phyloP scores from a whole-genome alignment of 768 basidiomycete genomes.

The Nidularia pulvinata region DNA sequence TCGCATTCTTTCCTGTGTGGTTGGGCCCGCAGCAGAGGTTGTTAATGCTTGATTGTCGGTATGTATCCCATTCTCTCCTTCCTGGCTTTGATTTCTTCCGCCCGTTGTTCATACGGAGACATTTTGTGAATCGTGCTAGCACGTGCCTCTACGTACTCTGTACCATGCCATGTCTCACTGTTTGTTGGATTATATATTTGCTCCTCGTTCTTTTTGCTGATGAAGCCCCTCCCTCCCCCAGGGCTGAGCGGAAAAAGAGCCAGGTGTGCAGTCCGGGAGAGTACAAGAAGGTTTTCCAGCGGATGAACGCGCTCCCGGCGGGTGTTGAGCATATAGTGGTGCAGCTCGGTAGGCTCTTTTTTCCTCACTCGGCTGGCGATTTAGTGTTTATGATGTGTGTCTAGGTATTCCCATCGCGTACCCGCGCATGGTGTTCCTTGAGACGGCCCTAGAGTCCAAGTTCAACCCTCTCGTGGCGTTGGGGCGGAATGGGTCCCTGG shows the following conservation, averaged over 20 bases:
- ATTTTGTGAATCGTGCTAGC: no score
- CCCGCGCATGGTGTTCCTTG: constrained; percentile 92
- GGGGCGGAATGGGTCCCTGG: constrained; percentile 64
- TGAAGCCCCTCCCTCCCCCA: constrained; percentile 21
- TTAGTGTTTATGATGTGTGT: not conserved
- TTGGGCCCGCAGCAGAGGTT: constrained; percentile 80
- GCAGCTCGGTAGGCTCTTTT: constrained; percentile 58
- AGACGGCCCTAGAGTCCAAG: constrained; percentile 74
- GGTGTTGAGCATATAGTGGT: constrained; percentile 82
- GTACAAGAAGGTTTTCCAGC: constrained; percentile 73
- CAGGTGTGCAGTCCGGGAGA: constrained; percentile 77
- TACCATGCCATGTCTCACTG: no score
- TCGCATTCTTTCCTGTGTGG: constrained; percentile 82
- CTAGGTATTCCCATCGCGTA: constrained; percentile 85
- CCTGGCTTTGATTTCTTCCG: no score
- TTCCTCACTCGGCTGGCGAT: not conserved
- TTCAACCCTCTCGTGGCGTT: constrained; percentile 84
- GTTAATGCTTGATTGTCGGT: constrained; percentile 84
- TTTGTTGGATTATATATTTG: not conserved
- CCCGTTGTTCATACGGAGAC: no score
- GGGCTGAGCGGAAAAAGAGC: constrained; percentile 83
- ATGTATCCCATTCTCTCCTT: constrained; percentile 16
- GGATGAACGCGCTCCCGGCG: constrained; percentile 58
- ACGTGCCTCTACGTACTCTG: no score
- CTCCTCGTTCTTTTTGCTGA: constrained; percentile 3